These are phyloP conservation scores for Acacia pycnantha DNA, from an alignment of 331 rosid genomes.

Conservation along the genomic window DNA sequence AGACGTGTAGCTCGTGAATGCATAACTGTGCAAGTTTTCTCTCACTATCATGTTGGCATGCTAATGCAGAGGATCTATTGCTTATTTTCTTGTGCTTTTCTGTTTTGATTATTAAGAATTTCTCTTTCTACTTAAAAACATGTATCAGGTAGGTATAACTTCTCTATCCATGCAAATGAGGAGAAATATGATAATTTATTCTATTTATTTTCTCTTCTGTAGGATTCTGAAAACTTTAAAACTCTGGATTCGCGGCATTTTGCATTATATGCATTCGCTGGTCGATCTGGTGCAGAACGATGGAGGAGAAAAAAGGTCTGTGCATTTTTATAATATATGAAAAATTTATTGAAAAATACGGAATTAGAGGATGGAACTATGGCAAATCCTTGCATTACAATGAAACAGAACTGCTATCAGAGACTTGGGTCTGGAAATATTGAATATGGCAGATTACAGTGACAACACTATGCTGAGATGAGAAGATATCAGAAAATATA, in stretches of 20 bases:
- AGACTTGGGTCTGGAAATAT: background rate
- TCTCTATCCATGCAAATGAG: background rate
- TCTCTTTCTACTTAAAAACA: background rate
- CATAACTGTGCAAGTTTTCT: background rate
- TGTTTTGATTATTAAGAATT: background rate
- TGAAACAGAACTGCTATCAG: background rate
- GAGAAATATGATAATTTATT: constrained; percentile 17
- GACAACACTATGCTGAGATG: no score
- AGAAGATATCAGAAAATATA: no score
- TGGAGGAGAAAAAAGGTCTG: constrained; percentile 73
- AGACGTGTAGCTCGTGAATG: constrained; percentile 14
- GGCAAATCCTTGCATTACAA: background rate
- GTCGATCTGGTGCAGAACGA: constrained; percentile 66
- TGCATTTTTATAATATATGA: no score
- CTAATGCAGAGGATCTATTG: background rate
- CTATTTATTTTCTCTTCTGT: constrained; percentile 24
- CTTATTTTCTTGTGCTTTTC: no score
- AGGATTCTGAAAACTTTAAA: constrained; percentile 72
- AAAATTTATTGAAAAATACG: no score
- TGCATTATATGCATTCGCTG: constrained; percentile 87
- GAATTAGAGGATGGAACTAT: background rate
- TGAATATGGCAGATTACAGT: background rate
- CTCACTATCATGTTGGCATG: background rate
- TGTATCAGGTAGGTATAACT: constrained; percentile 1
- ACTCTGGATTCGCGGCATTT: constrained; percentile 84